Conservation (phyloP, 2,329 filamentous ascomycete genomes). For the Onygena corvina region DNA sequence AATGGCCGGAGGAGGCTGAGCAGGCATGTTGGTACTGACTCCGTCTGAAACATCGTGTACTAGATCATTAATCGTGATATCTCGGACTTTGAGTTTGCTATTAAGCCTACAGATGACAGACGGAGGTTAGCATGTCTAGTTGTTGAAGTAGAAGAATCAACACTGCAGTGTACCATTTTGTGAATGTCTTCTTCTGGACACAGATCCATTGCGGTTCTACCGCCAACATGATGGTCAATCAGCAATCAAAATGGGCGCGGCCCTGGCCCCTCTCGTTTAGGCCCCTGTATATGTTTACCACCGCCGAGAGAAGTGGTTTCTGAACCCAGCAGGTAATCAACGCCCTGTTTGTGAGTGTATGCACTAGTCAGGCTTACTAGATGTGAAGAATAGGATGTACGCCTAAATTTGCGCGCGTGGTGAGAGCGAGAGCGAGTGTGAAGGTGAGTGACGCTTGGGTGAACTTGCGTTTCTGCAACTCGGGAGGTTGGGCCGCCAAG, state of each 20-base stretch:
- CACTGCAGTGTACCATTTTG: conserved; percentile 60
- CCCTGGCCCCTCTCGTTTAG: conserved; percentile 1
- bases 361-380: too few species aligned
- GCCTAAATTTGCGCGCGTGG: too few species aligned
- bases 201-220: conserved; percentile 53
- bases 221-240: conserved; percentile 30
- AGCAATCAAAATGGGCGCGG: conserved; percentile 10
- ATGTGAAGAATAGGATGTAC: too few species aligned
- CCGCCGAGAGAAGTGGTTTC: background rate
- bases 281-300: background rate
- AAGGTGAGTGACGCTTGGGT: too few species aligned
- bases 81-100: conserved; percentile 72
- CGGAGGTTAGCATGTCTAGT: background rate
- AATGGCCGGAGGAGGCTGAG: conserved; percentile 7
- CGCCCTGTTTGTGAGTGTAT: too few species aligned
- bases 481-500: too few species aligned
- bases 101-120: conserved; percentile 57
- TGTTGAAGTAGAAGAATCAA: background rate
- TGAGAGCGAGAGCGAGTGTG: too few species aligned
- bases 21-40: conserved; percentile 45
- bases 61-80: conserved; percentile 72
- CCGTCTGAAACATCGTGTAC: conserved; percentile 86
- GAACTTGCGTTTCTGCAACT: too few species aligned
- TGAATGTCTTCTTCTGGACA: conserved; percentile 98
- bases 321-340: background rate